phyloP scores from a whole-genome alignment of 257 asterid species.

The Gentiana dahurica region DNA sequence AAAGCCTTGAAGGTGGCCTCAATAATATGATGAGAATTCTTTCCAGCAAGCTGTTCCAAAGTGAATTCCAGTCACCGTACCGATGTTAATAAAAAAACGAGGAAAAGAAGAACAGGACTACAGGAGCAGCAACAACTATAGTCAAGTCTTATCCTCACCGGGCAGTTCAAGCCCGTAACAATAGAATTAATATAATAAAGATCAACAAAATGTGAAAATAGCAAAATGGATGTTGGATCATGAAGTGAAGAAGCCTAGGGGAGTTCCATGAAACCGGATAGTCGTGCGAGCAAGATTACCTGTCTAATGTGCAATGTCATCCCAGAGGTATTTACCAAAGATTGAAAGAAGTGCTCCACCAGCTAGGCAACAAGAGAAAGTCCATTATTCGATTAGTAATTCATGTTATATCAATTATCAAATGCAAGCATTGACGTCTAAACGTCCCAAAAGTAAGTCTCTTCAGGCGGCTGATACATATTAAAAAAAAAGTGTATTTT shows the following conservation, averaged over 20 bases:
- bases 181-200: not conserved
- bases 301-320: slow-evolving; percentile 97
- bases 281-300: slow-evolving; percentile 25
- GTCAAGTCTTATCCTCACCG: not conserved
- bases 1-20: slow-evolving; percentile 99
- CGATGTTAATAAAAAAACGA: slow-evolving; percentile 4
- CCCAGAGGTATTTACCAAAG: slow-evolving; percentile 93
- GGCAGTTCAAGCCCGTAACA: not conserved
- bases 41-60: slow-evolving; percentile 67
- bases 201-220: not conserved
- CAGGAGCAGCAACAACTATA: not conserved
- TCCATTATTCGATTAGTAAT: not conserved
- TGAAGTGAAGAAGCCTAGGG: too few species aligned
- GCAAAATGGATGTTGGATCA: not conserved
- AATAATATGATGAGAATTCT: slow-evolving; percentile 91
- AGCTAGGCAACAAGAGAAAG: slow-evolving; percentile 27
- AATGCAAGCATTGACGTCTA: too few species aligned
- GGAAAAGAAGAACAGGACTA: not conserved
- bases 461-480: too few species aligned
- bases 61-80: not conserved
- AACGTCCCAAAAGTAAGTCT: too few species aligned
- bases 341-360: slow-evolving; percentile 98
- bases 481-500: too few species aligned
- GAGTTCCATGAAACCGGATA: too few species aligned
- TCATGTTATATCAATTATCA: not conserved